Percentiles rank a stretch among this genome's conserved stretches.
These are phyloP conservation scores for Chalciporus sp. DNA, from an alignment of 1,284 basidiomycete genomes.

Conservation along the genomic window DNA sequence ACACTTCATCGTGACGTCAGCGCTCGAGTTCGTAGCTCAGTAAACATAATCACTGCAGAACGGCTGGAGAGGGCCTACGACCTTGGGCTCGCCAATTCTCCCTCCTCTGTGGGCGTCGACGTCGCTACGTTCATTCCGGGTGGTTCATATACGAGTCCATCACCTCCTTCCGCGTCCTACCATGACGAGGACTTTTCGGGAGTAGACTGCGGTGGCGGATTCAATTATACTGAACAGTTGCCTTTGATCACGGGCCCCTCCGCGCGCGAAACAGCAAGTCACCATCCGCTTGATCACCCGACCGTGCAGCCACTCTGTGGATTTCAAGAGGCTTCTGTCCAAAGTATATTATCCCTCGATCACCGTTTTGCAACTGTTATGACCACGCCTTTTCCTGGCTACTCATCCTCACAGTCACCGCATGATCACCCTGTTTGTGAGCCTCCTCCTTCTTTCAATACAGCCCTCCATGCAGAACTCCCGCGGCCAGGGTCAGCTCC, in stretches of 20 bases:
- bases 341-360: conserved; percentile 26
- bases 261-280: conserved; percentile 13
- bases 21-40: conserved; percentile 13
- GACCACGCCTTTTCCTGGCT: conserved; percentile 36
- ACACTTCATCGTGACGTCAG: conserved; percentile 29
- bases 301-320: conserved; percentile 23
- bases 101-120: conserved; percentile 21
- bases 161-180: conserved; percentile 27
- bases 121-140: conserved; percentile 15
- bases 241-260: conserved; percentile 19
- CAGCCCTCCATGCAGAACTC: conserved; percentile 24
- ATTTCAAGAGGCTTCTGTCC: conserved; percentile 20
- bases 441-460: conserved; percentile 21
- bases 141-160: conserved; percentile 23
- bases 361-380: conserved; percentile 23
- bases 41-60: conserved; percentile 17
- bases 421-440: conserved; percentile 30
- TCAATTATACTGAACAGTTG: conserved; percentile 19
- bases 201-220: conserved; percentile 18
- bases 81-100: conserved; percentile 7
- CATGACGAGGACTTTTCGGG: conserved; percentile 25
- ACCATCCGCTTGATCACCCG: conserved; percentile 21
- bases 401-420: conserved; percentile 34
- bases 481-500: conserved; percentile 33
- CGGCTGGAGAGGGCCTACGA: conserved; percentile 12